Evolutionary conservation across 331 rosid genomes (phyloP), one percentile per base, ranked within the genome.

Genomic region (Rosa hybrid): DNA sequence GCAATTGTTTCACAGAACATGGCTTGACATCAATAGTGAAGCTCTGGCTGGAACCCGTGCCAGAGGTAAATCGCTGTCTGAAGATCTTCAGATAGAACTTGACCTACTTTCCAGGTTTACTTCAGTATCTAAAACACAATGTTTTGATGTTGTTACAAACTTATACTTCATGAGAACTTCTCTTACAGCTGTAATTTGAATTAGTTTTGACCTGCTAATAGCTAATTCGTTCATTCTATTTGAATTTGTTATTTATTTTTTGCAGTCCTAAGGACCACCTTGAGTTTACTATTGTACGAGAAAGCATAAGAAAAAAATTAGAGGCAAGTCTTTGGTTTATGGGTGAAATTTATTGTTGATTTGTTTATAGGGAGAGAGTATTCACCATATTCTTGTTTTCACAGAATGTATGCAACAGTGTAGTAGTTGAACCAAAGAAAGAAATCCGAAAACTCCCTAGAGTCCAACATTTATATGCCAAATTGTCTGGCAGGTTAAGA

Each of bases 21-120:
- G 86, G 71, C 97, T 91, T 77, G 80, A 76, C 83, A 88, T 95
- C 60, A 90, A 86, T 62, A 93, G 99, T 38, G 98, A 95, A 74
- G 99, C 98, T 77, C 85, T 93, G 86, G 99, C 99, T 82, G 99
- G 91, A 86, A 95, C 99, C 79, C 97, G 99, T 67, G 98, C 93
- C 54, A 90, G 98, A 88, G 97, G 99, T 81, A 78, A 51, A 71
- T 86, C 96, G 16, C 76, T 81, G 68, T 74, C 90, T 63, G 84
- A 86, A 30, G 99, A 95, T 81, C 90, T 77, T 84, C 92, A 91
- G 82, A 88, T 91, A 62, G 97, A 93, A 84, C 90, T 89, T 54
- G 97, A 95, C 82, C 88, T 95, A 65, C 93, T 95, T 77, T 93
- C 98, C 85, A 93, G 98, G 99, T 93, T 86, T 76, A 85, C 8